These are phyloP conservation scores for Xylaria sp. DNA, from an alignment of 495 filamentous ascomycete species.

Conservation along the genomic window DNA sequence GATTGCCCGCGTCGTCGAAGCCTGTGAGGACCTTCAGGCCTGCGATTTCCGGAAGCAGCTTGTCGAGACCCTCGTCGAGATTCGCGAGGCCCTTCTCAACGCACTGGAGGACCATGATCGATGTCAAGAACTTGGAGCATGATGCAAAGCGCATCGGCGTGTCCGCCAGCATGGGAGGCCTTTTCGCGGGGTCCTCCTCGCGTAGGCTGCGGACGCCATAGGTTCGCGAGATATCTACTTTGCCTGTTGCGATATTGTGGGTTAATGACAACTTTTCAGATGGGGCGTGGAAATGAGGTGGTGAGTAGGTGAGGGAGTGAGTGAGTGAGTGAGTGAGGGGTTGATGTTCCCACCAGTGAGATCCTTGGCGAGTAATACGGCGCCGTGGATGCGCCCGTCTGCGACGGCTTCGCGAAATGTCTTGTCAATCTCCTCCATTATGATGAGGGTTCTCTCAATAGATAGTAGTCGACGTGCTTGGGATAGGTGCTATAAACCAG, in stretches of 20 bases:
- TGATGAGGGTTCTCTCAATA: background rate
- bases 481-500: background rate
- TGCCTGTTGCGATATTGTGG: slow-evolving; percentile 6
- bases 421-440: slow-evolving; percentile 25
- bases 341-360: slow-evolving; percentile 11
- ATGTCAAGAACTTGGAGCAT: slow-evolving; percentile 63
- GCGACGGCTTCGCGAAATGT: slow-evolving; percentile 18
- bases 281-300: no score
- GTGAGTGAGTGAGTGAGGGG: background rate
- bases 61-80: slow-evolving; percentile 47
- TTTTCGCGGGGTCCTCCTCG: slow-evolving; percentile 13
- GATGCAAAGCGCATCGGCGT: slow-evolving; percentile 39
- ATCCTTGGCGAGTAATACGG: slow-evolving; percentile 25
- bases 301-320: background rate
- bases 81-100: slow-evolving; percentile 52
- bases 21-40: slow-evolving; percentile 47
- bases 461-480: background rate
- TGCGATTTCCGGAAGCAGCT: slow-evolving; percentile 48
- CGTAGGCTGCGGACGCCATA: slow-evolving; percentile 25
- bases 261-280: slow-evolving; percentile 5
- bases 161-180: slow-evolving; percentile 18
- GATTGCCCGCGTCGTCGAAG: slow-evolving; percentile 41
- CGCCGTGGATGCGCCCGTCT: slow-evolving; percentile 26
- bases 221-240: slow-evolving; percentile 21
- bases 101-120: slow-evolving; percentile 54